These are phyloP conservation scores for Exidia glandulosa DNA, from an alignment of 768 basidiomycete genomes.

Conservation along the genomic window DNA sequence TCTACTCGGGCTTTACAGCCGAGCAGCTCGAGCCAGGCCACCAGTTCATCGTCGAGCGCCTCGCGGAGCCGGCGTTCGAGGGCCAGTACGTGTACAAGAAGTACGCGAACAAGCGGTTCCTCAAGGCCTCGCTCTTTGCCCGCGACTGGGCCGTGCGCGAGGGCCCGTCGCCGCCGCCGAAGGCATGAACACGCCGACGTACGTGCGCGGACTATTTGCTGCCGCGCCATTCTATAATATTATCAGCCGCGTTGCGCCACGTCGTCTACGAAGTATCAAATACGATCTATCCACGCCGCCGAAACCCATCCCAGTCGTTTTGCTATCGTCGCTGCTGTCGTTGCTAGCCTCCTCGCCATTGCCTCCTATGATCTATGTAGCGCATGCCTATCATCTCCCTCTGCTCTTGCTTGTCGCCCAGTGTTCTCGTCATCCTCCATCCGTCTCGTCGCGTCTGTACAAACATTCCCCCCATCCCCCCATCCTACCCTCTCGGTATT, in stretches of 20 bases:
- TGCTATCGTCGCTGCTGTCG: background rate
- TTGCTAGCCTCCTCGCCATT: background rate
- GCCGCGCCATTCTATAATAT: background rate
- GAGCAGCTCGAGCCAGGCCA: constrained; percentile 78
- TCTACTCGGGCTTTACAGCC: constrained; percentile 85
- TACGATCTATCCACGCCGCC: background rate
- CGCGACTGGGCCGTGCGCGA: constrained; percentile 26
- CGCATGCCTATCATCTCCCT: background rate
- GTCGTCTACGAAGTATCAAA: background rate
- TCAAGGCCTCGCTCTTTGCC: constrained; percentile 53
- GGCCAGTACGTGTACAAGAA: constrained; percentile 87
- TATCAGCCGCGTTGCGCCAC: no score
- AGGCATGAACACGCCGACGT: background rate
- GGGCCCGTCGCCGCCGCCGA: background rate
- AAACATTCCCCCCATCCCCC: no score
- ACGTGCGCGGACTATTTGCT: background rate
- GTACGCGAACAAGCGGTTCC: constrained; percentile 95
- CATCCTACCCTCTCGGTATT: no score
- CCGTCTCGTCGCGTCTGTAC: no score
- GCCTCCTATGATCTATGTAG: background rate
- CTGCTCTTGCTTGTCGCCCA: background rate
- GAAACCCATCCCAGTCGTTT: background rate
- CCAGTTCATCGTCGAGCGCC: constrained; percentile 69
- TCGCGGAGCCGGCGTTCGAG: constrained; percentile 70
- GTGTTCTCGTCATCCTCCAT: no score